Conservation (phyloP, 495 filamentous ascomycete genomes). For the Aspergillus taichungensis region DNA sequence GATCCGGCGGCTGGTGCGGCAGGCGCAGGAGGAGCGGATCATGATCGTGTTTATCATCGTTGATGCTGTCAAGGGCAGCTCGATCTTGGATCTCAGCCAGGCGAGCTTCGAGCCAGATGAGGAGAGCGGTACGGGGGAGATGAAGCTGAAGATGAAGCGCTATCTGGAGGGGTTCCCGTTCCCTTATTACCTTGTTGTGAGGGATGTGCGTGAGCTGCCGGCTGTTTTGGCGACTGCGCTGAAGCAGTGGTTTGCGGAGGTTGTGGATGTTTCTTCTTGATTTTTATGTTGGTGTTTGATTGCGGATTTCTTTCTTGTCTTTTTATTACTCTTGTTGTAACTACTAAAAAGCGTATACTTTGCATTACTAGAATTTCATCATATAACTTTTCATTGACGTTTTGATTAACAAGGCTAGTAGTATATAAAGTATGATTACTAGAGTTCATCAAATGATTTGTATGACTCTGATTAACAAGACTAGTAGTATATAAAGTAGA, state of each 20-base stretch:
- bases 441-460: too few species aligned
- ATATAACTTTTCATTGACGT: too few species aligned
- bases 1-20: slow-evolving; percentile 69
- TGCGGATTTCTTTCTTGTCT: slow-evolving; percentile 1
- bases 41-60: slow-evolving; percentile 98
- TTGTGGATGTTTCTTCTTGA: slow-evolving; percentile 53
- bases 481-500: too few species aligned
- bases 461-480: too few species aligned
- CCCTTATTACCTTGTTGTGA: slow-evolving; percentile 87
- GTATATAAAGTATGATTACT: too few species aligned
- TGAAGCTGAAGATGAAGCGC: slow-evolving; percentile 66
- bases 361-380: not conserved
- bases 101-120: slow-evolving; percentile 64
- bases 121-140: slow-evolving; percentile 41
- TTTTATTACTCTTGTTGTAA: not conserved
- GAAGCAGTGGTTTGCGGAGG: slow-evolving; percentile 95
- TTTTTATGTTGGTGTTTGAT: slow-evolving; percentile 4
- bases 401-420: too few species aligned
- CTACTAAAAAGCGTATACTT: not conserved
- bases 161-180: slow-evolving; percentile 97
- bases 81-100: slow-evolving; percentile 72
- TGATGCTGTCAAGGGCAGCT: slow-evolving; percentile 61
- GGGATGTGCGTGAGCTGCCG: slow-evolving; percentile 83
- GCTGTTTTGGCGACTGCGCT: slow-evolving; percentile 78
- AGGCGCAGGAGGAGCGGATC: slow-evolving; percentile 84